A percentile compares a stretch with the other conserved stretches of the same genome.
Evolutionary conservation across 345 rosid species (phyloP).

Genomic region (Salix exigua): DNA sequence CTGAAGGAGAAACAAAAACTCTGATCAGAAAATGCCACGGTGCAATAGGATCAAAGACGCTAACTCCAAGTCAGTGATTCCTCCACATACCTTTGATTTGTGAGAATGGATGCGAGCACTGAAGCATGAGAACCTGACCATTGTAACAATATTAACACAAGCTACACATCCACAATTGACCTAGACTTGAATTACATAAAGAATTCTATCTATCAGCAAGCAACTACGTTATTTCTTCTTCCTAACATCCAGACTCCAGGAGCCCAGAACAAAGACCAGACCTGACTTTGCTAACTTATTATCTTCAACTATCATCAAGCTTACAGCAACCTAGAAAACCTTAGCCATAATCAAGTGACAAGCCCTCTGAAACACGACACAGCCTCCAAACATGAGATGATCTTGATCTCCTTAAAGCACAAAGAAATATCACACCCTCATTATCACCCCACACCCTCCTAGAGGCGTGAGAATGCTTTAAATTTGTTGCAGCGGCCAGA

Average conservation of each 20-base stretch:
- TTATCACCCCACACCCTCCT: conserved; percentile 85
- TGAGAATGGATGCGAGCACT: conserved; percentile 42
- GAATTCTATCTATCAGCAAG: conserved; percentile 11
- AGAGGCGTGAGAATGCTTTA: conserved; percentile 84
- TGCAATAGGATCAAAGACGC: conserved; percentile 1
- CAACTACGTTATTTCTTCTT: conserved; percentile 12
- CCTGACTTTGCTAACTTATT: conserved; percentile 16
- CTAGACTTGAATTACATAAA: conserved; percentile 12
- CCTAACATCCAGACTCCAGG: conserved; percentile 24
- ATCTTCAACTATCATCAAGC: conserved; percentile 21
- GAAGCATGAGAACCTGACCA: conserved; percentile 97
- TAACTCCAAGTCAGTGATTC: conserved; percentile 14
- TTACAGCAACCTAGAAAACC: conserved; percentile 25
- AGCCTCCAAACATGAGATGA: conserved; percentile 88
- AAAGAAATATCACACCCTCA: conserved; percentile 44
- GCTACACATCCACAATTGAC: conserved; percentile 41
- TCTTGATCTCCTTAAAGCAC: conserved; percentile 64
- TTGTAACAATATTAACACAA: conserved; percentile 24
- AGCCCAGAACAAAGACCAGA: conserved; percentile 18
- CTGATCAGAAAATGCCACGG: conserved; percentile 10
- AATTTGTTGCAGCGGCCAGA: conserved; percentile 90
- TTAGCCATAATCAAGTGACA: conserved; percentile 98
- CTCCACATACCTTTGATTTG: conserved; percentile 58
- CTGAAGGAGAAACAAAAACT: conserved; percentile 25
- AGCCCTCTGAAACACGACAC: conserved; percentile 80